phyloP scores from a whole-genome alignment of 2,329 filamentous ascomycete genomes.

The Pseudogymnoascus sp. region DNA sequence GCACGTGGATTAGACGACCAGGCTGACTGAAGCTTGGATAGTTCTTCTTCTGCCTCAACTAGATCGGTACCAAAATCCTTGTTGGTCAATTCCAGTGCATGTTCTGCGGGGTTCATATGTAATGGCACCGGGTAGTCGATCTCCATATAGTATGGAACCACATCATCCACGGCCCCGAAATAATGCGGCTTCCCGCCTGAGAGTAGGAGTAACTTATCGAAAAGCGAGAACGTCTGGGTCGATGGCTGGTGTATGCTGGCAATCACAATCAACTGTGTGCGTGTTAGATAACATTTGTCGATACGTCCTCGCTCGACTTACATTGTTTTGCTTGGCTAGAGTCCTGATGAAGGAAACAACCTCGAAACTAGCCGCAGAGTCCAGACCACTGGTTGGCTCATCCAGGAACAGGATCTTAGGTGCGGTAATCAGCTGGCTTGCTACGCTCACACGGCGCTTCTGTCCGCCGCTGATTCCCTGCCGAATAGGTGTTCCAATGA shows the following conservation, averaged over 20 bases:
- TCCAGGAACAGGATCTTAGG: slow-evolving; percentile 48
- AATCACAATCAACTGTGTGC: slow-evolving; percentile 60
- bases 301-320: slow-evolving; percentile 30
- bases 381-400: slow-evolving; percentile 48
- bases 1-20: slow-evolving; percentile 47
- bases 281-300: slow-evolving; percentile 20
- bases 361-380: slow-evolving; percentile 62
- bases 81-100: slow-evolving; percentile 70
- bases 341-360: slow-evolving; percentile 64
- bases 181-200: slow-evolving; percentile 66
- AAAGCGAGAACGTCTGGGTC: slow-evolving; percentile 68
- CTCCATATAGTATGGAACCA: slow-evolving; percentile 54
- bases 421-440: slow-evolving; percentile 49
- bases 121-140: slow-evolving; percentile 57
- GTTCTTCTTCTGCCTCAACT: slow-evolving; percentile 38
- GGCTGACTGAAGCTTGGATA: slow-evolving; percentile 45
- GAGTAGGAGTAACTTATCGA: slow-evolving; percentile 70
- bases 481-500: slow-evolving; percentile 70
- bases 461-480: slow-evolving; percentile 51
- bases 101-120: slow-evolving; percentile 74
- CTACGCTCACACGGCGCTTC: slow-evolving; percentile 49
- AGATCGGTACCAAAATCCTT: slow-evolving; percentile 59
- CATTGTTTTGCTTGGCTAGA: slow-evolving; percentile 59
- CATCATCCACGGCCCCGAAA: slow-evolving; percentile 54
- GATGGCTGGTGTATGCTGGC: slow-evolving; percentile 84